Evolutionary conservation across 2,329 filamentous ascomycete species (phyloP).

Genomic region (Sordariomycetes sp.): DNA sequence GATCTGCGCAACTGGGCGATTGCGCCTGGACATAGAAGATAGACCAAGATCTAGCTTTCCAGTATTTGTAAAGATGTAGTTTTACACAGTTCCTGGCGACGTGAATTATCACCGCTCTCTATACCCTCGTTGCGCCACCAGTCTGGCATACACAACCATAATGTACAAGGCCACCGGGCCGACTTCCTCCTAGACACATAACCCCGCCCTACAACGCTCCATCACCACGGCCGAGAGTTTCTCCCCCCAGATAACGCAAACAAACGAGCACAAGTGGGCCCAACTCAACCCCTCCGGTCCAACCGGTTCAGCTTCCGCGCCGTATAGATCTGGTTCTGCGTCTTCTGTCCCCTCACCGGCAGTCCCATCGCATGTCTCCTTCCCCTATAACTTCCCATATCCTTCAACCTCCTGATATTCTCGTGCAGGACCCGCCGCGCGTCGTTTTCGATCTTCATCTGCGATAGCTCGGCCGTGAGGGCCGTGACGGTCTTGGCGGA

Average conservation of each 20-base stretch:
- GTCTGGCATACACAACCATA: neutral
- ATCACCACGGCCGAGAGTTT: neutral
- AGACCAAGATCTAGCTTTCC: neutral
- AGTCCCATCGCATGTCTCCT: conserved; percentile 84
- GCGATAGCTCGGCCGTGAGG: conserved; percentile 72
- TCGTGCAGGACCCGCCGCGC: conserved; percentile 64
- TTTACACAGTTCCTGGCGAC: neutral
- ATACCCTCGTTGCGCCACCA: neutral
- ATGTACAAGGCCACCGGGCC: neutral
- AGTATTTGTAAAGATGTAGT: neutral
- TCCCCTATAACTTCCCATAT: conserved; percentile 84
- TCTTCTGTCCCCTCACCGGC: conserved; percentile 83
- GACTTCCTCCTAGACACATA: neutral
- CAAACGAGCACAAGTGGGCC: neutral
- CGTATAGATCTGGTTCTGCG: conserved; percentile 57
- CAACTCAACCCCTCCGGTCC: conserved; percentile 26
- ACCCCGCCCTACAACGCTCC: neutral
- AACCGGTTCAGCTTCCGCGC: conserved; percentile 49
- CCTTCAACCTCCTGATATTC: conserved; percentile 74
- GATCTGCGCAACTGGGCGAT: neutral
- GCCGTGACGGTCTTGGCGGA: conserved; percentile 65
- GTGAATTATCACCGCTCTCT: neutral
- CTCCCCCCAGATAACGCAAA: neutral
- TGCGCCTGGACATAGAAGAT: neutral
- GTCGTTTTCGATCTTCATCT: conserved; percentile 91